Evolutionary conservation across 2,329 filamentous ascomycete species (phyloP).

Genomic region (Epichloe hybrida): DNA sequence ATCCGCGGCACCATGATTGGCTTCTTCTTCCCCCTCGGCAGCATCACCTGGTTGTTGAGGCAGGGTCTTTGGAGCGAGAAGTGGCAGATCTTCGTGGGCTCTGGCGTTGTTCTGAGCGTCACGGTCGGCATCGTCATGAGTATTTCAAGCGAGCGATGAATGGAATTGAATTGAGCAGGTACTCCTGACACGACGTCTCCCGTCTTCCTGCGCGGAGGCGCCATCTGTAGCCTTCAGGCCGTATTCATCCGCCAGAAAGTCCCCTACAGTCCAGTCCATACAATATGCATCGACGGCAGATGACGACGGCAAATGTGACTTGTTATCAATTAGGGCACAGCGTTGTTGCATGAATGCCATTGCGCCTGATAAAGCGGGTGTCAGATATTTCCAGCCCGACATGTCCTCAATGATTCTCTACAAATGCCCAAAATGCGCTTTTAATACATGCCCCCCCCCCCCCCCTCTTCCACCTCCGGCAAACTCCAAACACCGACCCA

Average conservation of each 20-base stretch:
- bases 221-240: too few species aligned
- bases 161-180: not conserved
- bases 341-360: too few species aligned
- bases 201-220: too few species aligned
- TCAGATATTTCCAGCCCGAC: not conserved
- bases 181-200: too few species aligned
- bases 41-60: constrained; percentile 70
- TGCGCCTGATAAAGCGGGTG: too few species aligned
- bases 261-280: too few species aligned
- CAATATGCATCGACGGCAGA: too few species aligned
- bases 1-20: constrained; percentile 80
- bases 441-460: not conserved
- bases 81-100: constrained; percentile 74
- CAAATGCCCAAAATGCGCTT: not conserved
- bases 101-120: constrained; percentile 70
- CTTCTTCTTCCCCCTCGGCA: constrained; percentile 89
- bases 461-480: not conserved
- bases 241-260: too few species aligned
- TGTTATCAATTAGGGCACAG: too few species aligned
- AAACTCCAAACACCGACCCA: constrained; percentile 3
- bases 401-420: not conserved
- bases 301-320: too few species aligned
- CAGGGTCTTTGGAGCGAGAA: constrained; percentile 77
- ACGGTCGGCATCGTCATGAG: constrained; percentile 55
- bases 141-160: constrained; percentile 22